phyloP scores from a whole-genome alignment of 768 basidiomycete genomes.

The Pholiota microspora region DNA sequence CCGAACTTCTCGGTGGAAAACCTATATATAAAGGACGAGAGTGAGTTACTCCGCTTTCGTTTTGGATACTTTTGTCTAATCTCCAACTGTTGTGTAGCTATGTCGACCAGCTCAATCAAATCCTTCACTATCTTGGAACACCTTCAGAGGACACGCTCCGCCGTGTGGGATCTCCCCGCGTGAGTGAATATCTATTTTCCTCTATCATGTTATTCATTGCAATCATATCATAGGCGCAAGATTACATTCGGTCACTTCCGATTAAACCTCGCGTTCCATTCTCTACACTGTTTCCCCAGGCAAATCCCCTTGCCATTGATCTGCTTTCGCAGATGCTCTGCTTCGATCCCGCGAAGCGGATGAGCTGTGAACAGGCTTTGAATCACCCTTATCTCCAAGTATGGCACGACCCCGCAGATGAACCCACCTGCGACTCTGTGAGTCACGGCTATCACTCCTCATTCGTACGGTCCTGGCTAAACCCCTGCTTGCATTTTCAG shows the following conservation, averaged over 20 bases:
- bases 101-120: slow-evolving; percentile 98
- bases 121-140: slow-evolving; percentile 96
- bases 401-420: slow-evolving; percentile 98
- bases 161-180: slow-evolving; percentile 92
- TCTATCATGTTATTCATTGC: not conserved
- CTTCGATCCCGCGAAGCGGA: slow-evolving; percentile 95
- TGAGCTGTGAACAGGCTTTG: slow-evolving; percentile 93
- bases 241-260: slow-evolving; percentile 96
- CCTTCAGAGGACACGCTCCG: slow-evolving; percentile 96
- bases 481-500: too few species aligned
- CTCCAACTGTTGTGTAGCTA: slow-evolving; percentile 54
- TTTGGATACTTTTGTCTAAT: not conserved
- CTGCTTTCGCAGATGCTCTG: slow-evolving; percentile 87
- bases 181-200: slow-evolving; percentile 33
- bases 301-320: slow-evolving; percentile 93
- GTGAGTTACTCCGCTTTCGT: slow-evolving; percentile 43
- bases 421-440: slow-evolving; percentile 81
- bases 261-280: slow-evolving; percentile 96
- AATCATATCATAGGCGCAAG: slow-evolving; percentile 67
- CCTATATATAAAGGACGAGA: slow-evolving; percentile 98
- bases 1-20: slow-evolving; percentile 89
- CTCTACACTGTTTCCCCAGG: slow-evolving; percentile 87
- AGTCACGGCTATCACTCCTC: slow-evolving; percentile 16
- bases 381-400: slow-evolving; percentile 94
- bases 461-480: not conserved